Base-by-base conservation (phyloP, 1,284 basidiomycete species). In the Ustilago xerochloae region DNA sequence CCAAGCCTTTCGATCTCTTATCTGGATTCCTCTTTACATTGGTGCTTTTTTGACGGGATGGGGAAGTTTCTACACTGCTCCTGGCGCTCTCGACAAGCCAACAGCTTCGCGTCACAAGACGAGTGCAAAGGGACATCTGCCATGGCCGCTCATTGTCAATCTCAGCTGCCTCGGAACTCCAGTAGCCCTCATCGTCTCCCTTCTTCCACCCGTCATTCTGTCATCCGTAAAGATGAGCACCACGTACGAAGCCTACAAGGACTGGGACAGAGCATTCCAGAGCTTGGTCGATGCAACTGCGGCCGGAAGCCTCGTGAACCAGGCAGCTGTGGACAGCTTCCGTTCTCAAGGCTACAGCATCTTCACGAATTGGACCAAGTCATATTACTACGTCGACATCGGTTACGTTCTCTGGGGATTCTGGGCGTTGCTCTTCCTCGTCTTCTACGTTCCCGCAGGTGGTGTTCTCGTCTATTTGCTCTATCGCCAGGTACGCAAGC, bases 31-130 rank as follows among this genome's bases (percentile, higher is more conserved):
- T 6, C 70, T 77, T 18, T 72, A 63, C 49, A 48, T 69, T 16
- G 74, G 69, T 7, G 74, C 77, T 13, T 78, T 76, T 33, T 33
- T 78, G 18, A 78, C 78, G 6, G 77, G 77, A 2, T 77, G 77
- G 74, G 78, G 78, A 15, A 75, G 70, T 22, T 77, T 80, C 61
- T 80, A 79, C 51, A 77, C 78, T 0, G 78, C 78, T 12, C 77
- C 78, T 3, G 78, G 77, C 10, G 70, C 77, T n/a, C 66, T 80
- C 6, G 78, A 80, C 47, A 66, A 61, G 38, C 68, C 72, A 2
- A 48, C 67, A n/a, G 63, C 68, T 32, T 35, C 58, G 2, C 49
- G 63, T 29, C 29, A 65, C 47, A 70, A 63, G 39, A 58, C 39
- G 16, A 61, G 61, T 26, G 60, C 47, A 29, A 59, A 61, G 41